phyloP scores from a whole-genome alignment of 345 rosid species.

The Eucalyptus melliodora region DNA sequence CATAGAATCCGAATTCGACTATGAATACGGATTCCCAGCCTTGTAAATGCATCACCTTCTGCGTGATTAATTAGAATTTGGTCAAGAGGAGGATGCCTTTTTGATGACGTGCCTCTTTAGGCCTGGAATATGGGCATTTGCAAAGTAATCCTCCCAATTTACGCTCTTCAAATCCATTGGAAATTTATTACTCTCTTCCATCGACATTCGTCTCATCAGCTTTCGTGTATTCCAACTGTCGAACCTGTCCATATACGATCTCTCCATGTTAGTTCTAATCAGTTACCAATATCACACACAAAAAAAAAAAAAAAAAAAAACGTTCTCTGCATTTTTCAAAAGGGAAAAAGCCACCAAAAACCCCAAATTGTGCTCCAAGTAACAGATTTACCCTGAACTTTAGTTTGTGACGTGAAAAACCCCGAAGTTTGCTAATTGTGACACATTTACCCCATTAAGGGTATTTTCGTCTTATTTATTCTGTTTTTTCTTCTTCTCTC shows the following conservation, averaged over 20 bases:
- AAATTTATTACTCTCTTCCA: background rate
- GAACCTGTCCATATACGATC: background rate
- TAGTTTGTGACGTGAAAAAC: too few species aligned
- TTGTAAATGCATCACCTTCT: background rate
- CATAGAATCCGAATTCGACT: background rate
- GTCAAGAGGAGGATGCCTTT: background rate
- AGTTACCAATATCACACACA: background rate
- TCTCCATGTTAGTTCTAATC: background rate
- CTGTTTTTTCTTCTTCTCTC: too few species aligned
- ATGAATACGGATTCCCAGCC: background rate
- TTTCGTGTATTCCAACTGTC: background rate
- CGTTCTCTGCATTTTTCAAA: too few species aligned
- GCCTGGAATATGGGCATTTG: background rate
- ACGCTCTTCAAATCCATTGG: background rate
- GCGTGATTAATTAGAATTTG: background rate
- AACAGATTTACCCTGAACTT: too few species aligned
- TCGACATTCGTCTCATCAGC: background rate
- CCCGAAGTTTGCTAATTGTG: too few species aligned
- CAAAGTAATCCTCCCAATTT: background rate
- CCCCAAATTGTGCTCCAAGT: too few species aligned
- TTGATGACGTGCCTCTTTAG: background rate
- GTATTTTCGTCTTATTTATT: too few species aligned
- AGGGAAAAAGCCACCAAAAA: too few species aligned
- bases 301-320: too few species aligned
- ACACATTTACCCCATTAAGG: too few species aligned